Conservation (phyloP, 1,284 basidiomycete genomes). For the Austropuccinia psidii region DNA sequence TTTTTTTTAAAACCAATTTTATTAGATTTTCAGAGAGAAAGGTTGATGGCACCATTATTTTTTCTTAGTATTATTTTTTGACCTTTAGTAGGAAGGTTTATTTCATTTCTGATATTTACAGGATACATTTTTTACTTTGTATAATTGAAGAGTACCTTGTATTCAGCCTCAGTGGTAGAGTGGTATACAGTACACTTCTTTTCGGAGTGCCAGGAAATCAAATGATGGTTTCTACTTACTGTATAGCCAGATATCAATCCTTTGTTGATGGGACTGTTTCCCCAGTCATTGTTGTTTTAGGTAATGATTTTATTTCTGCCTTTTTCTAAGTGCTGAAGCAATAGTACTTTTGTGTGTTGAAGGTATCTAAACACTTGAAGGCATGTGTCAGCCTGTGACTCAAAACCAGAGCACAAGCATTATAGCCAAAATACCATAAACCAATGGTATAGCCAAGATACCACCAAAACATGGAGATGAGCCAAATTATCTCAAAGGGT, state of each 20-base stretch:
- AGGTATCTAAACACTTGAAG: no score
- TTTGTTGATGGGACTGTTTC: not conserved
- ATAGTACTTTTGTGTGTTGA: not conserved
- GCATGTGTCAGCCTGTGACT: no score
- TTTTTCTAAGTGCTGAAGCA: not conserved
- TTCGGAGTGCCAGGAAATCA: not conserved
- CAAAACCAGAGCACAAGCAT: no score
- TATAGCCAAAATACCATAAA: no score
- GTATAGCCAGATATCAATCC: not conserved
- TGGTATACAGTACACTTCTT: not conserved
- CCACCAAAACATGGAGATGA: no score
- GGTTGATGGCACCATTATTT: not conserved
- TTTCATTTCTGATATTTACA: not conserved
- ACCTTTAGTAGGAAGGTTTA: not conserved
- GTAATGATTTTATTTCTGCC: not conserved
- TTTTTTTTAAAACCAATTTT: not conserved
- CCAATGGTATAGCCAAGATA: no score
- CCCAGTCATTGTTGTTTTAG: not conserved
- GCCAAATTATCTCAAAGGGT: no score
- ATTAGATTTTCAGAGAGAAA: not conserved
- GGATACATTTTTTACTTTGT: not conserved
- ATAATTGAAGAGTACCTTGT: not conserved
- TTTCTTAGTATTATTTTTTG: not conserved
- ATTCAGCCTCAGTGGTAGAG: conserved; percentile 4
- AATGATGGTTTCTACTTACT: not conserved